Evolutionary conservation across 2,329 filamentous ascomycete species (phyloP).

Genomic region (Pseudogymnoascus pannorum): DNA sequence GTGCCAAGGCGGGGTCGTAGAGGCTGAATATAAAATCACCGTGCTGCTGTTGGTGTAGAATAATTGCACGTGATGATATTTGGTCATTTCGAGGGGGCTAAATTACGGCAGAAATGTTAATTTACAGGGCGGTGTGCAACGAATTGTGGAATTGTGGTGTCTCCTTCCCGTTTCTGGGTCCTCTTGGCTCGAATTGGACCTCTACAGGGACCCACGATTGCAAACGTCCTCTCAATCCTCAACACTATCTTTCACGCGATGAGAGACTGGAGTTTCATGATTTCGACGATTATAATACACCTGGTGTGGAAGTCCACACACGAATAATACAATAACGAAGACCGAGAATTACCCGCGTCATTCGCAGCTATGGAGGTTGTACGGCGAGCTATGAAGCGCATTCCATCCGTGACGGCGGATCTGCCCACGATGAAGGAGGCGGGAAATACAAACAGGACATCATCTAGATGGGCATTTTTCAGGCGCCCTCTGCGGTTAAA

Average conservation of each 20-base stretch:
- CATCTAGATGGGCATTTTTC: conserved; percentile 66
- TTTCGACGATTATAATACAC: not conserved
- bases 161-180: not conserved
- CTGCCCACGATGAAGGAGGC: conserved; percentile 38
- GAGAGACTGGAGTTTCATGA: not conserved
- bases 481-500: conserved; percentile 77
- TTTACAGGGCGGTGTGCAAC: not conserved
- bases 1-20: not conserved
- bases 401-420: conserved; percentile 38
- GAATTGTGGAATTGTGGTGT: conserved; percentile 5
- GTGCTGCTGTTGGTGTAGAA: not conserved
- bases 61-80: not conserved
- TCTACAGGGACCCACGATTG: not conserved
- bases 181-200: not conserved
- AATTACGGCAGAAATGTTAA: conserved; percentile 7
- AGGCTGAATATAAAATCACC: not conserved
- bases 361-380: conserved; percentile 41
- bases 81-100: not conserved
- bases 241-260: not conserved
- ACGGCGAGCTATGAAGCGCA: conserved; percentile 44
- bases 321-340: not conserved
- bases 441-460: conserved; percentile 32
- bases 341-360: conserved; percentile 8
- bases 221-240: not conserved
- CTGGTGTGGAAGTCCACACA: not conserved